A percentile compares a stretch with the other conserved stretches of the same genome.
Conservation (phyloP, 805 yeast genomes). For the Candida silvatica region DNA sequence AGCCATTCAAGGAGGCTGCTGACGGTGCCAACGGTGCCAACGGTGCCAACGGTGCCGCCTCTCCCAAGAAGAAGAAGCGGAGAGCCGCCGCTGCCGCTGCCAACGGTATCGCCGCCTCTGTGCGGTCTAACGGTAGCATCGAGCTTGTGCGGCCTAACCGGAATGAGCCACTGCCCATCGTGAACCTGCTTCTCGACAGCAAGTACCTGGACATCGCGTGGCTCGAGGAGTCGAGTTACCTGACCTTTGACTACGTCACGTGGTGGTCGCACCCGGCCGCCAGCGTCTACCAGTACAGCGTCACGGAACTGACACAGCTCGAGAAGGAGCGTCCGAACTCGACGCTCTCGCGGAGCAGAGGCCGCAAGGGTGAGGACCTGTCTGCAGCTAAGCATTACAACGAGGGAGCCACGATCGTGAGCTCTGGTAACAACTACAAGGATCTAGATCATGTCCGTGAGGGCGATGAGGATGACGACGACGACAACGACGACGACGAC, state of each 20-base stretch:
- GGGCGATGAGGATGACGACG: constrained; percentile 23
- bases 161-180: constrained; percentile 19
- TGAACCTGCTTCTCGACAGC: constrained; percentile 17
- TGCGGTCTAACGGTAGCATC: constrained; percentile 38
- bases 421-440: constrained; percentile 55
- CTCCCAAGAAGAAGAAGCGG: constrained; percentile 28
- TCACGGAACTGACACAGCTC: constrained; percentile 21
- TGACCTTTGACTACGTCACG: constrained; percentile 45
- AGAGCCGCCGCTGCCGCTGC: too few relatives aligned
- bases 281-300: constrained; percentile 14
- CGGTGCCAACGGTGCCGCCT: too few relatives aligned
- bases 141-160: constrained; percentile 23
- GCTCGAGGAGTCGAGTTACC: constrained; percentile 52
- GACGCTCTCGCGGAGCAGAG: constrained; percentile 29
- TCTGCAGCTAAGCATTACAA: constrained; percentile 47
- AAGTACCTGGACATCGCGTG: constrained; percentile 40
- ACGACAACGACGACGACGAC: constrained; percentile 5
- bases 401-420: constrained; percentile 52
- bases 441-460: constrained; percentile 43
- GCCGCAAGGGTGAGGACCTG: constrained; percentile 39
- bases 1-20: constrained; percentile 31
- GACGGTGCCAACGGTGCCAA: too few relatives aligned
- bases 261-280: constrained; percentile 30
- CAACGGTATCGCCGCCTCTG: constrained; percentile 48
- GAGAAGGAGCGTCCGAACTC: constrained; percentile 32